Base-by-base conservation (phyloP, 345 rosid genomes). In the Eucalyptus viminalis region DNA sequence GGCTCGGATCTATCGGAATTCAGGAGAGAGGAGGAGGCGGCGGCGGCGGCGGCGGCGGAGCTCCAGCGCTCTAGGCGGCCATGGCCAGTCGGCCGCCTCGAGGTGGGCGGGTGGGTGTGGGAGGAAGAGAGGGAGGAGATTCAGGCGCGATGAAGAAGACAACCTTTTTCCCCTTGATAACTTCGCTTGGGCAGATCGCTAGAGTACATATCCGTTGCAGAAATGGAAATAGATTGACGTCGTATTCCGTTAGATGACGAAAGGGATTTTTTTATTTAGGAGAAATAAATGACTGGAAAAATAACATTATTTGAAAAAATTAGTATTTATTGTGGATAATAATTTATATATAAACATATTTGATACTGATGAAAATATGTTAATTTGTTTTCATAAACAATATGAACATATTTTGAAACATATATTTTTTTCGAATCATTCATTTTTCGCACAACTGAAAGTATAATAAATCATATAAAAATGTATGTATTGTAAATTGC, bases 401-500 rank as follows among this genome's bases (percentile, higher is more conserved):
- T 19, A 14, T 25, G 5, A 53, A 53, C 25, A 53, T 53, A 53
- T 53, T 53, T 53, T 19, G 10, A 5, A 19, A 3, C 9, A 14
- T 9, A 9, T 34, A 13, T 5, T 72, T 37, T 72, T 37, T 40
- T 34, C 25, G 25, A 72, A 72, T 72, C 2, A 10, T 34, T 72
- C 3, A 19, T 37, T 65, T 0, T 58, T 58, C 4, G 2, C 3
- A 5, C 6, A 6, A 4, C 6, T 11, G 0, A 37, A 76, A 17
- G 9, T 19, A 22, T 4, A 7, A 10, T 1, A 76, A 76, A 21
- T 3, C 25, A 76, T 37, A 2, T 37, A 2, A 37, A 7, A 31
- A 31, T 7, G 2, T 67, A 67, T 67, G 10, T 31, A 31, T 67
- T 5, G 3, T 0, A 67, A 31, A 67, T 34, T 69, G 7, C 4